phyloP scores from a whole-genome alignment of 2,329 filamentous ascomycete genomes.

The Cordyceps farinosa region DNA sequence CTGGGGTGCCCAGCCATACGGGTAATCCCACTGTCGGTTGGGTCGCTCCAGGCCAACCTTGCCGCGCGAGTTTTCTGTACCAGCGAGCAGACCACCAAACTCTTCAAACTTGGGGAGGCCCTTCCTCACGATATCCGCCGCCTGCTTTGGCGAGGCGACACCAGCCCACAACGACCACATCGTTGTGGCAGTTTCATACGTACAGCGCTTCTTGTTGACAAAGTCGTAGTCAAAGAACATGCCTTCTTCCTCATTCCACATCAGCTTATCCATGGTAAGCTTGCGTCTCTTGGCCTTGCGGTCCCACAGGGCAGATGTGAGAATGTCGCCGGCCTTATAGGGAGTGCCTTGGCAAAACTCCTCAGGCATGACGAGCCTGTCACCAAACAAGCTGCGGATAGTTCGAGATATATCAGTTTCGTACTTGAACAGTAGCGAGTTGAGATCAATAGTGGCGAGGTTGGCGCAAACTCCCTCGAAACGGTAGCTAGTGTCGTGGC shows the following conservation, averaged over 20 bases:
- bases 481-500: slow-evolving; percentile 93
- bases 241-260: slow-evolving; percentile 87
- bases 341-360: slow-evolving; percentile 71
- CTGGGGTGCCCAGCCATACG: slow-evolving; percentile 97
- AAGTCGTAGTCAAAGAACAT: slow-evolving; percentile 99
- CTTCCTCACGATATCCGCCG: slow-evolving; percentile 73
- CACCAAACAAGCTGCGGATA: slow-evolving; percentile 79
- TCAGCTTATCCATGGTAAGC: slow-evolving; percentile 81
- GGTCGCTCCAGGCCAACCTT: slow-evolving; percentile 74
- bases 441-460: slow-evolving; percentile 89
- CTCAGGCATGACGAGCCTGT: slow-evolving; percentile 74
- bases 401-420: slow-evolving; percentile 87
- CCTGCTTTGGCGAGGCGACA: slow-evolving; percentile 79
- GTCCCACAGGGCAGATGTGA: slow-evolving; percentile 87
- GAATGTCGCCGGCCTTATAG: slow-evolving; percentile 63
- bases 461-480: slow-evolving; percentile 84
- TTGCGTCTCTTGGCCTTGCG: slow-evolving; percentile 81
- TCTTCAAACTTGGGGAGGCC: slow-evolving; percentile 86
- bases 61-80: slow-evolving; percentile 85
- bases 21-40: slow-evolving; percentile 97
- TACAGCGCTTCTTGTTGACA: slow-evolving; percentile 71
- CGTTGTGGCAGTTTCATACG: slow-evolving; percentile 87
- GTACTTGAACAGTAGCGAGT: slow-evolving; percentile 94
- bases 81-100: slow-evolving; percentile 81
- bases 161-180: slow-evolving; percentile 98